Base-by-base conservation (phyloP, 2,329 filamentous ascomycete genomes). In the Nemania bipapillata region DNA sequence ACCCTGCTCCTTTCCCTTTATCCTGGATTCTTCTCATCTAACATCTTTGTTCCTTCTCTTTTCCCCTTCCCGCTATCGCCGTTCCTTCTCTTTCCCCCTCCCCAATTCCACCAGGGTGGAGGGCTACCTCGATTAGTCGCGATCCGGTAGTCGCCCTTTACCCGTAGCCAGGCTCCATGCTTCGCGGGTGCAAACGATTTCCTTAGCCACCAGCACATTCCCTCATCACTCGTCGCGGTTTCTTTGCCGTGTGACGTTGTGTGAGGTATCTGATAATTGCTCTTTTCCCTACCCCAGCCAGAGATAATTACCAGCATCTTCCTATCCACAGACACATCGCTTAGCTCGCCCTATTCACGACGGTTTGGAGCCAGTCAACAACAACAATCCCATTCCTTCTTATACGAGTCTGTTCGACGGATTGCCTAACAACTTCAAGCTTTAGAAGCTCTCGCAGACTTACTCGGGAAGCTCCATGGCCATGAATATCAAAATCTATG, bases 111-210 rank as follows among this genome's bases (percentile, higher is more conserved):
- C 69, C 54, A 58, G 60, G 65, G 70, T 74, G 75, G 75, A 72
- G 73, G 75, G 71, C 74, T 71, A 69, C 73, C 68, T 68, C 68
- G 74, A 73, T 74, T 69, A 70, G 64, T 71, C 63, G 35, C 68
- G 47, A 62, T 55, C 69, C 70, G 73, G 71, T 73, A 74, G 73
- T 69, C 69, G 61, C 72, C 72, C 70, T 71, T 67, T 55, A 55
- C 62, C 65, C 60, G 68, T 67, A 68, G 42, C 49, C 57, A 55
- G 42, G 49, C 65, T 62, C 66, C 62, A 70, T 65, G 50, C 50
- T 56, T 61, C 64, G 63, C 68, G 66, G 63, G 70, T 69, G 67
- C 68, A 62, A 53, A 59, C 57, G 55, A 69, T 77, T 75, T 67
- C n/a, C 70, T 73, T 72, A 42, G 56, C 60, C 68, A 65, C 61